Percentiles rank a stretch among this genome's conserved stretches.
phyloP scores from a whole-genome alignment of 179 eudicot species.

The Carnegiea gigantea region DNA sequence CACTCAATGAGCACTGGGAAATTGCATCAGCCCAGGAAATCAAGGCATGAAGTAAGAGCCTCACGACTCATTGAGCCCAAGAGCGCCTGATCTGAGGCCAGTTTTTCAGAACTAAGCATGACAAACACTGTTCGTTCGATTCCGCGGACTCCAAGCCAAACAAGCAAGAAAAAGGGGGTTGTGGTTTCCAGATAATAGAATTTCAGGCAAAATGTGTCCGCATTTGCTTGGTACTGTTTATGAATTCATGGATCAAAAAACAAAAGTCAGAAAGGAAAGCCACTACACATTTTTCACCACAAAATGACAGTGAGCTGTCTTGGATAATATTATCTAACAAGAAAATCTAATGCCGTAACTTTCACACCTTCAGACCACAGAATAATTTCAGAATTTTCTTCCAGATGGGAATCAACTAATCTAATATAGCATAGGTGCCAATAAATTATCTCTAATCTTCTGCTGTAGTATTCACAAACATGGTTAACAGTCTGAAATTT shows the following conservation, averaged over 20 bases:
- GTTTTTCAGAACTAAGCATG: not conserved
- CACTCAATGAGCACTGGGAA: no score
- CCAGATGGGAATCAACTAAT: not conserved
- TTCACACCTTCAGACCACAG: not conserved
- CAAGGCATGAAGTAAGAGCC: not conserved
- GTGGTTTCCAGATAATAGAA: no score
- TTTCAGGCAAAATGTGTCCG: not conserved
- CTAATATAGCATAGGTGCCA: not conserved
- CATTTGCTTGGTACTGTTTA: not conserved
- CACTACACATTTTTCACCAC: not conserved
- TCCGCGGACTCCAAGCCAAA: not conserved
- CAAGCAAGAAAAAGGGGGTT: not conserved
- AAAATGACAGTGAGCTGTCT: not conserved
- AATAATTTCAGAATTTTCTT: not conserved
- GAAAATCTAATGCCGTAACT: not conserved
- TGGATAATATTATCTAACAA: not conserved
- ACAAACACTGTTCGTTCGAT: not conserved
- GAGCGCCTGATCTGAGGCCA: not conserved
- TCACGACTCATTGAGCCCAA: not conserved
- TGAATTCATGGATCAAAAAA: not conserved
- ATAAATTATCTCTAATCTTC: not conserved
- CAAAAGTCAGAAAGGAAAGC: not conserved
- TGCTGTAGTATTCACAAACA: not conserved
- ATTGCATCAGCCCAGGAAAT: no score
- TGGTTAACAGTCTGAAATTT: not conserved